Evolutionary conservation across 106 monocot genomes (phyloP), one percentile per base, ranked within the genome.

Genomic region (Agapanthus africanus): DNA sequence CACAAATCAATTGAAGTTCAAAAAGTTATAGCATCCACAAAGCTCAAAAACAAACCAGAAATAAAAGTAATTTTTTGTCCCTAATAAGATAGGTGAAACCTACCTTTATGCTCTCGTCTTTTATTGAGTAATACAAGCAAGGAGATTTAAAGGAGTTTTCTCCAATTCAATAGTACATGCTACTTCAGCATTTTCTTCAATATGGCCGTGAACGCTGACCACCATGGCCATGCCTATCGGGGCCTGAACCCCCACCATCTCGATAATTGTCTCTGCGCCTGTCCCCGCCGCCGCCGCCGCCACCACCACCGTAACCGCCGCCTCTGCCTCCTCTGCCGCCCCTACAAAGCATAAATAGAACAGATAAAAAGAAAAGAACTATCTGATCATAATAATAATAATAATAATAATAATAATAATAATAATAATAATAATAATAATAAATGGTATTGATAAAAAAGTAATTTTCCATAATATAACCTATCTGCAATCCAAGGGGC

Each of bases 131-230:
- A 77, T 65, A 15, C 73, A 59, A 54, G 42, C 38, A 9, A 78
- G 74, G 72, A 38, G 71, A 62, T 33, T 1, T 51, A 34, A 23
- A 75, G 47, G 71, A 62, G 25, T 51, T 21, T 22, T 11, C 71
- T 69, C 44, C 51, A 49, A 75, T 69, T 31, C 51, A 49, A 64
- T 65, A 79, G 16, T 49, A 82, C 65, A 75, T 67, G 70, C 63
- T 71, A 62, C 72, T 40, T 68, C 46, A 5, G 65, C 41, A 74
- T 50, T 39, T 19, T 61, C 14, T 74, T 80, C 77, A 89, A 67
- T 89, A 89, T 26, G 88, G 88, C 6, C 82, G 73, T 15, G 88
- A 82, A 10, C 88, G 85, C 65, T 79, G 79, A 54, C 88, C 88
- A 37, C 85, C 85, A 37, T 77, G 63, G n/a, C 34, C n/a, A 41